A percentile compares a stretch with the other conserved stretches of the same genome.
Evolutionary conservation across 2,329 filamentous ascomycete species (phyloP).

Genomic region (Aspergillus ruber): DNA sequence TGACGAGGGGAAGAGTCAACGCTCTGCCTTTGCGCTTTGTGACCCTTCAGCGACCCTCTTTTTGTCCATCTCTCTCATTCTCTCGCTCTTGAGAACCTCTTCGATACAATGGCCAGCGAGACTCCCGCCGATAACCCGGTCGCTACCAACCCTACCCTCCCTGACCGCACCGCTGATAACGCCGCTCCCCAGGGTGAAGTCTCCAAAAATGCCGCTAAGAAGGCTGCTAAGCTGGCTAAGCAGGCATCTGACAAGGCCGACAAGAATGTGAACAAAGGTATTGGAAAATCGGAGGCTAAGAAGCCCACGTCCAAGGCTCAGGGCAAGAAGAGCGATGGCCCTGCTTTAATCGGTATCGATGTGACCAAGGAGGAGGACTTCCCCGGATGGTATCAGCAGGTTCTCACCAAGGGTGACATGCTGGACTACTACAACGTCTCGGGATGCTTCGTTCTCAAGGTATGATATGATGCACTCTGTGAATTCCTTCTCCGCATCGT

Average conservation of each 20-base stretch:
- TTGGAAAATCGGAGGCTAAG: constrained; percentile 41
- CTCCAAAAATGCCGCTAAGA: constrained; percentile 26
- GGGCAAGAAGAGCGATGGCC: constrained; percentile 53
- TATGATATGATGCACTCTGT: constrained; percentile 13
- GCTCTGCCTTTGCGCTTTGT: constrained; percentile 7
- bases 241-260: constrained; percentile 42
- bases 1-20: constrained; percentile 18
- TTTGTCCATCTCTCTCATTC: constrained; percentile 10
- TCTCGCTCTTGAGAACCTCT: constrained; percentile 10
- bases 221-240: constrained; percentile 18
- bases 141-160: constrained; percentile 24
- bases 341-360: constrained; percentile 77
- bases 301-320: constrained; percentile 35
- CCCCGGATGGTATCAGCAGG: constrained; percentile 93
- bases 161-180: constrained; percentile 36
- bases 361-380: constrained; percentile 81
- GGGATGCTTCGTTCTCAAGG: constrained; percentile 92
- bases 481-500: background rate
- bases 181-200: constrained; percentile 25
- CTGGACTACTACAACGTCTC: constrained; percentile 97
- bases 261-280: constrained; percentile 41
- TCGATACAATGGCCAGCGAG: constrained; percentile 26
- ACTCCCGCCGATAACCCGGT: constrained; percentile 21
- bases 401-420: constrained; percentile 94
- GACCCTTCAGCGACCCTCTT: background rate